Evolutionary conservation across 495 filamentous ascomycete genomes (phyloP).

Genomic region (Achaetomiella virescens): DNA sequence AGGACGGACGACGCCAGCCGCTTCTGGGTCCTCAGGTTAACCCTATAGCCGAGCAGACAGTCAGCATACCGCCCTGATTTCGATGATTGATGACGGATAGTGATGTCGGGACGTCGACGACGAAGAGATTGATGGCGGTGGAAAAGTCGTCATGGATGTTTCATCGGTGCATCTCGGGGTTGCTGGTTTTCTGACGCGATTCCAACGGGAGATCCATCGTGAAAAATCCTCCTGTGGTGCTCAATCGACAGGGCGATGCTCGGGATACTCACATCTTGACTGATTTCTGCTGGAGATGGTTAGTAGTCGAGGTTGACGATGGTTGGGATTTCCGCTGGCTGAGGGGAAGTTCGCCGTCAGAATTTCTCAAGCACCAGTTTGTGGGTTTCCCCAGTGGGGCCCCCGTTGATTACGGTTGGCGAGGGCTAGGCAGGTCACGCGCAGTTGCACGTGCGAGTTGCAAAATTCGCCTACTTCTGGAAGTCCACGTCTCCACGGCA

Average conservation of each 20-base stretch:
- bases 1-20: conserved; percentile 97
- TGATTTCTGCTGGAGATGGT: conserved; percentile 40
- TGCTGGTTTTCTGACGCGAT: background rate
- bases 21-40: conserved; percentile 99
- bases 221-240: conserved; percentile 1
- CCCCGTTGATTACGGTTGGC: conserved; percentile 24
- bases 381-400: conserved; percentile 32
- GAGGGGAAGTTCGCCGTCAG: conserved; percentile 35
- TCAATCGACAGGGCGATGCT: conserved; percentile 9
- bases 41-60: conserved; percentile 52
- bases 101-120: background rate
- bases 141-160: conserved; percentile 7
- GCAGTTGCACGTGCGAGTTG: conserved; percentile 15
- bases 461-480: background rate
- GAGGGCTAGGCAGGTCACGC: conserved; percentile 28
- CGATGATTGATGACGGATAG: too few relatives aligned
- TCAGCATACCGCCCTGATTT: conserved; percentile 29
- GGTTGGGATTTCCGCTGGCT: conserved; percentile 35
- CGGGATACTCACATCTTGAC: conserved; percentile 50
- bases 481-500: too few relatives aligned
- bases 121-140: background rate
- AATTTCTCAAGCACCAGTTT: conserved; percentile 37
- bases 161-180: conserved; percentile 2
- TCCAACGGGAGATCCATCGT: conserved; percentile 10
- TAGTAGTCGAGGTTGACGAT: conserved; percentile 40